Evolutionary conservation across 2,329 filamentous ascomycete species (phyloP).

Genomic region (Graphilbum fragrans): DNA sequence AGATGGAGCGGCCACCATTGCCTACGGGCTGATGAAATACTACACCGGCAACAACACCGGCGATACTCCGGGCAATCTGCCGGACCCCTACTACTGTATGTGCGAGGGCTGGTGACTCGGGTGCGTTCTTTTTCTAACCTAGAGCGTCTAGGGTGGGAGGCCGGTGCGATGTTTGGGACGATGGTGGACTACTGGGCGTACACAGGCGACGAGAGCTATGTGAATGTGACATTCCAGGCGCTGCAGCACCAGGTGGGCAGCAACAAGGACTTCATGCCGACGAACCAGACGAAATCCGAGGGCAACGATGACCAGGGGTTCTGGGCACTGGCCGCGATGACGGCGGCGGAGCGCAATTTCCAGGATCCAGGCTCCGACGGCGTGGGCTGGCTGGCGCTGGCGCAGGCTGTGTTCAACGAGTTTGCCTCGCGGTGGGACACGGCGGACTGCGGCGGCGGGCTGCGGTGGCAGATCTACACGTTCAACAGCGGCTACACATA

Average conservation of each 20-base stretch:
- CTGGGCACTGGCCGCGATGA: conserved; percentile 49
- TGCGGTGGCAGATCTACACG: conserved; percentile 52
- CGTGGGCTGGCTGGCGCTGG: conserved; percentile 39
- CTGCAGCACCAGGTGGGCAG: conserved; percentile 17
- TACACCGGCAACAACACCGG: conserved; percentile 35
- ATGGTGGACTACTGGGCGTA: conserved; percentile 67
- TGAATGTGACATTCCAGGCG: conserved; percentile 46
- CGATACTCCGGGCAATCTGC: conserved; percentile 33
- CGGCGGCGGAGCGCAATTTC: conserved; percentile 41
- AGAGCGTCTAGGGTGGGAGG: conserved; percentile 50
- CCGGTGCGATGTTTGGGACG: conserved; percentile 57
- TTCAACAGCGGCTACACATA: conserved; percentile 53
- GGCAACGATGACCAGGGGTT: conserved; percentile 54
- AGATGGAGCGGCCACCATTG: conserved; percentile 32
- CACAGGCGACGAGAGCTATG: conserved; percentile 48
- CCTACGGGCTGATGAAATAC: conserved; percentile 33
- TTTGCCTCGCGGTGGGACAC: conserved; percentile 49
- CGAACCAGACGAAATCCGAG: conserved; percentile 18
- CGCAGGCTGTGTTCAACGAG: conserved; percentile 47
- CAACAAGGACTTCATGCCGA: conserved; percentile 15
- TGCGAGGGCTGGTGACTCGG: too few species aligned
- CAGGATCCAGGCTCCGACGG: conserved; percentile 36
- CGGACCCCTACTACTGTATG: conserved; percentile 11
- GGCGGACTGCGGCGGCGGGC: conserved; percentile 40
- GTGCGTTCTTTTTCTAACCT: not conserved